Evolutionary conservation across 345 rosid genomes (phyloP), one percentile per base, ranked within the genome.

Genomic region (Melaleuca quinquenervia): DNA sequence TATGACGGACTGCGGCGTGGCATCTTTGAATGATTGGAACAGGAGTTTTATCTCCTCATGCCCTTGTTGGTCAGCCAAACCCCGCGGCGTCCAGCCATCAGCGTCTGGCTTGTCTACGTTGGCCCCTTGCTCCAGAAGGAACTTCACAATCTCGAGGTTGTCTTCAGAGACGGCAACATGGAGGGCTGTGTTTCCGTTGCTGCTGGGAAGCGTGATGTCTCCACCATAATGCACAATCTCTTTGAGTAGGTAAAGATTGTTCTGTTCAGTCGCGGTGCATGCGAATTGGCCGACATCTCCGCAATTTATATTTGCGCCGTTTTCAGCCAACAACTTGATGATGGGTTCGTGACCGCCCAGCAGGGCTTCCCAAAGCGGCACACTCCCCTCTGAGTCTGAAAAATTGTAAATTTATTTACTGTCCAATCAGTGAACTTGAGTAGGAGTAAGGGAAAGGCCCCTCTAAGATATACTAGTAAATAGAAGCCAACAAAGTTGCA

Each of bases 351-450:
- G 94, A 10, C 96, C 93, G 50, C 86, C 94, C 84, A 89, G 84
- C 93, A 95, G 90, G 83, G 98, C 98, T 86, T 94, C 98, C 98
- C 98, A 97, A 44, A 97, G 53, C 14, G 98, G 98, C 52, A 92
- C 92, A 84, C 85, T 93, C 82, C 97, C 98, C 11, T 96, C 96
- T 0, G 91, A 82, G 82, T 96, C 98, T 96, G 92, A 91, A 90
- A 52, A 82, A 3, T 52, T 82, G 80, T 70, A 32, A 32, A 70
- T 36, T 70, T 36, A 36, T 70, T 36, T 70, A 70, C 48, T 70
- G 80, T 70, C 13, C 18, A 36, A 70, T 10, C 7, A 36, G 80
- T 70, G 80, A 70, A 70, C 12, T 70, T 70, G 80, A 70, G 22
- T 50, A 29, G 44, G 55, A 51, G 84, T 13, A 14, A 24, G 13